Percentiles rank a stretch among this genome's conserved stretches.
phyloP scores from a whole-genome alignment of 257 asterid genomes.

The Anisodus tanguticus region DNA sequence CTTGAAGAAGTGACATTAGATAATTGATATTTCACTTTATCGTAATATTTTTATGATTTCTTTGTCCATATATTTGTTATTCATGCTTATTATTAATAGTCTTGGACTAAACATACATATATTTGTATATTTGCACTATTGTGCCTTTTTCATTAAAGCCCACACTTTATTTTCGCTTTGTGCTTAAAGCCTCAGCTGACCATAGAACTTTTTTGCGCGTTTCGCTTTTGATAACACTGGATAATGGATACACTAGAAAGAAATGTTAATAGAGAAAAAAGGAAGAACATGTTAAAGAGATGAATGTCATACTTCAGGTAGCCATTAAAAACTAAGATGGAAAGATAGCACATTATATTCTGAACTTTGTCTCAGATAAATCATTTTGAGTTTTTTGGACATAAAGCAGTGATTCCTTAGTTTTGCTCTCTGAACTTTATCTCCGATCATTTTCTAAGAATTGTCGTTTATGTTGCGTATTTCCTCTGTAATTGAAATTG shows the following conservation, averaged over 20 bases:
- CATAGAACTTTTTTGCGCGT: too few relatives aligned
- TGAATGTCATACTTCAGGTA: neutral
- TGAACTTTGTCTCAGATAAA: neutral
- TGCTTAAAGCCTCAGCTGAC: too few relatives aligned
- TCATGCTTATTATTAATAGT: too few relatives aligned
- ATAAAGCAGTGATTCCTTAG: neutral
- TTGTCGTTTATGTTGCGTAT: neutral
- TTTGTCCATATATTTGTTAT: too few relatives aligned
- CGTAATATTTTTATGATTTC: too few relatives aligned
- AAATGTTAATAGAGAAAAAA: neutral
- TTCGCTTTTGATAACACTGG: too few relatives aligned
- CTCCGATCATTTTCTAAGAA: neutral
- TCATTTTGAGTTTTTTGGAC: neutral
- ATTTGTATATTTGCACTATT: too few relatives aligned
- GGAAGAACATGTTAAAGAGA: neutral
- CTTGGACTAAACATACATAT: too few relatives aligned
- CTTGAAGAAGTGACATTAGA: too few relatives aligned
- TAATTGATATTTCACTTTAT: too few relatives aligned
- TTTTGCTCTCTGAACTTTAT: neutral
- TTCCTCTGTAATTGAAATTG: neutral
- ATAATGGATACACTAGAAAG: neutral
- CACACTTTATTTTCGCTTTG: too few relatives aligned
- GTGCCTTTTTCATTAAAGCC: too few relatives aligned
- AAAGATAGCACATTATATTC: slow-evolving; percentile 8
- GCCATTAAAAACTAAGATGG: slow-evolving; percentile 16